Percentiles rank a stretch among this genome's conserved stretches.
Conservation (phyloP, 2,329 filamentous ascomycete species). For the Chrysoporthe cubensis region DNA sequence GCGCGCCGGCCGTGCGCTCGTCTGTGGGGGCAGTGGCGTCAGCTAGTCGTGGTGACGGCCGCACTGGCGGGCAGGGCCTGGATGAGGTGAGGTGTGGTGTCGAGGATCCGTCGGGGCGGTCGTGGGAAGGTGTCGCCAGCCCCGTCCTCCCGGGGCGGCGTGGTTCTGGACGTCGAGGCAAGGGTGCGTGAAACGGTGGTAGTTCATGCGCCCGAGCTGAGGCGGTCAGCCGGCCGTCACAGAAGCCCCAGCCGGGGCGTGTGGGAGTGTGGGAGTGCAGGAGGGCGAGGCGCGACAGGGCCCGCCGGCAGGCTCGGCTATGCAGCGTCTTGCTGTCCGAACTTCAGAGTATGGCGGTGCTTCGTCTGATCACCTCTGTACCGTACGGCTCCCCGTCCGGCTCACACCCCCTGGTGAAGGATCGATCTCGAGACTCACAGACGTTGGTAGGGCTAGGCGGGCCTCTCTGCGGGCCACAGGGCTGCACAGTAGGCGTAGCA, state of each 20-base stretch:
- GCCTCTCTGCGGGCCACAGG: neutral
- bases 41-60: neutral
- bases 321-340: neutral
- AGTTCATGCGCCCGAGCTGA: conserved; percentile 2
- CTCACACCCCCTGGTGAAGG: conserved; percentile 16
- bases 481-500: neutral
- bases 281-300: neutral
- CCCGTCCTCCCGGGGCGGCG: neutral
- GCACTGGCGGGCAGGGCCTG: neutral
- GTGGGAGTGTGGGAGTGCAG: neutral
- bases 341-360: neutral
- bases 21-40: neutral
- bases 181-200: neutral
- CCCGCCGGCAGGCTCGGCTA: conserved; percentile 3
- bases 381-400: neutral
- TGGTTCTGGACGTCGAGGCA: conserved; percentile 1
- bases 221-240: neutral
- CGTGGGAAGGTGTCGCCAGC: neutral
- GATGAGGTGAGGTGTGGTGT: neutral
- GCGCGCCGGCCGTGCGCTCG: neutral
- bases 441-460: neutral
- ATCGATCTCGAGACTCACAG: conserved; percentile 1
- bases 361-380: neutral
- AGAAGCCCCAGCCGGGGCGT: neutral
- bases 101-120: too few relatives aligned